Base-by-base conservation (phyloP, 108 stramenopile species). In the Asterionellopsis glacialis region DNA sequence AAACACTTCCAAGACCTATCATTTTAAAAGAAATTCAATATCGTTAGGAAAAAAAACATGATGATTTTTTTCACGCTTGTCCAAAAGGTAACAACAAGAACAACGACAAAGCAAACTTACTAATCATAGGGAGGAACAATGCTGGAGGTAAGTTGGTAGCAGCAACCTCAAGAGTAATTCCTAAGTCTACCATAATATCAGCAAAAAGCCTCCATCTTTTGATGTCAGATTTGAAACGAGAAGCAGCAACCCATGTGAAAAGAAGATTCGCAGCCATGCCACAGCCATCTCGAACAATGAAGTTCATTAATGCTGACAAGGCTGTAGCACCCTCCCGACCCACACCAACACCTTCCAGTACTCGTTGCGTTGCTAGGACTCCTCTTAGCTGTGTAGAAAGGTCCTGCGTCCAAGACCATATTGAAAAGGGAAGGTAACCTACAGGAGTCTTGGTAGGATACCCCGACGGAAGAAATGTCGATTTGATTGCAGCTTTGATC, bases 181-280 rank as follows among this genome's bases (percentile, higher is more conserved):
- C 90, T 53, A 92, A 61, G 61, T 88, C 83, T 14, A 86, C 78
- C 68, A 83, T 84, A 27, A 86, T 59, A 65, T 92, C 90, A 3
- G 90, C 90, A 65, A 92, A 86, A 14, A 79, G 61, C 23, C 85
- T 75, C 90, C 90, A 92, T 61, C 83, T 61, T 62, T 92, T 92
- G 9, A 85, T 75, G 60, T 92, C 79, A 26, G 73, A 51, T 41
- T 80, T 68, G 64, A 92, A 92, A 25, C 65, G 57, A 9, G 71
- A 59, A 2, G 90, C 66, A 15, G 80, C 82, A n/a, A 67, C 62
- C 11, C 80, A 78, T 9, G 90, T 92, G 51, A 92, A 92, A 16
- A 87, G 55, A 51, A 92, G 59, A 2, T 78, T 83, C 0, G 85
- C 87, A 3, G 70, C 59, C 87, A 88, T 92, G 11, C 90, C 90